Base-by-base conservation (phyloP, 768 basidiomycete species). In the Boletus sensibilis region DNA sequence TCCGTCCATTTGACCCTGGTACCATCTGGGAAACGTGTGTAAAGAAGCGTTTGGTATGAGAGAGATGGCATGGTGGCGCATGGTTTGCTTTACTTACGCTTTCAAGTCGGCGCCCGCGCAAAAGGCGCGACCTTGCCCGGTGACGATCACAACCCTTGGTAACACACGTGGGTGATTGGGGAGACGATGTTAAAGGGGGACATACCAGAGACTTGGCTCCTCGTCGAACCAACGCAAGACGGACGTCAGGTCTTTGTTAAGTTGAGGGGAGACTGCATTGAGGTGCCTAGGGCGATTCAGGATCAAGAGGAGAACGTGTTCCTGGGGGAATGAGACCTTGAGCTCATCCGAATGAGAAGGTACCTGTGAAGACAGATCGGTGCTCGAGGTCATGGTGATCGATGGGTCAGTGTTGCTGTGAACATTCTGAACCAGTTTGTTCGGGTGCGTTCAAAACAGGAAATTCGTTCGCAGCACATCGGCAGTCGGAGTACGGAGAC, bases 51-150 rank as follows among this genome's bases (percentile, higher is more conserved):
- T 20, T 47, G 29, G 21, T 7, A 23, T 39, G 45, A n/a, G 39
- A 37, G 23, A 27, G 10, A 10, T 12, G 10, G 10, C 16, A 7
- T 38, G 27, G 43, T 56, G 52, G 53, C 46, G 33, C 11, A 38
- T 56, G 38, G 29, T 38, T 12, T 12, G 21, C 2, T 21, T 6
- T 5, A 78, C 84, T 55, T 66, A 89, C 88, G 80, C 81, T 72
- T 85, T 84, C 48, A 92, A 77, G 69, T 92, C 91, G 38, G 87
- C 88, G 16, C 90, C 91, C 16, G 89, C 88, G 62, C 89, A 91
- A 72, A 93, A 93, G 1, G 79, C 66, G 42, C 83, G 81, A 12
- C 90, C 90, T 57, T 80, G 78, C 23, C 90, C 90, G 46, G 90
- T 92, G 46, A 92, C 67, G 61, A 93, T 77, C 37, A 78, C 81